Base-by-base conservation (phyloP, 257 asterid genomes). In the Penstemon barbatus region DNA sequence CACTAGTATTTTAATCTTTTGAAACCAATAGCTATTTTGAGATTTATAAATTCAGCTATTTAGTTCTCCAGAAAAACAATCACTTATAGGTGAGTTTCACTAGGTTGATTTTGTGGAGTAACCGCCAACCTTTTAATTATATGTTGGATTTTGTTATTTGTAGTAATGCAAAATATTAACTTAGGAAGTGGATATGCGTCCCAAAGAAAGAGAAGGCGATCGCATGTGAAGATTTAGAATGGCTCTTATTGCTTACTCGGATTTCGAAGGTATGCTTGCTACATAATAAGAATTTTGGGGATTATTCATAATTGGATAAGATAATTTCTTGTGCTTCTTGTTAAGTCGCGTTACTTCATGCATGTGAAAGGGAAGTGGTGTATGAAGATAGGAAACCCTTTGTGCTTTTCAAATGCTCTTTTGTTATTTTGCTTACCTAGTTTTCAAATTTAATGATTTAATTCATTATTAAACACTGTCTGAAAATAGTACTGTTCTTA, bases 141-240 rank as follows among this genome's bases (percentile, higher is more conserved):
- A 45, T 40, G 42, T 49, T 13, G 13, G n/a, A 36, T 10, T 42
- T 66, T 6, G 6, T 9, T 18, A 61, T 7, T 15, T 9, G 4
- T 54, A 52, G 37, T 5, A 45, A 40, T 33, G 13, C 7, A 6
- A 4, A 42, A 8, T 19, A 11, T n/a, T 74, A 56, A n/a, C 4
- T 61, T 15, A 84, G 86, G 80, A 72, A 66, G 75, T 72, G 43
- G 57, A 66, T 79, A 83, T 57, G 77, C 67, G 61, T 67, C 81
- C 62, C 70, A 49, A 57, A 63, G 74, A 59, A 69, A 78, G 84
- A 73, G 68, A 71, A 68, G 58, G 77, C 15, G 59, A 50, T 52
- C 1, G 12, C 9, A 25, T 18, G 15, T 66, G 77, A 79, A 57
- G 55, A 46, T 57, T 51, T 40, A 46, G 44, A 8, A 13, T n/a